These are phyloP conservation scores for Penicillium fimorum DNA, from an alignment of 495 filamentous ascomycete genomes.

Conservation along the genomic window DNA sequence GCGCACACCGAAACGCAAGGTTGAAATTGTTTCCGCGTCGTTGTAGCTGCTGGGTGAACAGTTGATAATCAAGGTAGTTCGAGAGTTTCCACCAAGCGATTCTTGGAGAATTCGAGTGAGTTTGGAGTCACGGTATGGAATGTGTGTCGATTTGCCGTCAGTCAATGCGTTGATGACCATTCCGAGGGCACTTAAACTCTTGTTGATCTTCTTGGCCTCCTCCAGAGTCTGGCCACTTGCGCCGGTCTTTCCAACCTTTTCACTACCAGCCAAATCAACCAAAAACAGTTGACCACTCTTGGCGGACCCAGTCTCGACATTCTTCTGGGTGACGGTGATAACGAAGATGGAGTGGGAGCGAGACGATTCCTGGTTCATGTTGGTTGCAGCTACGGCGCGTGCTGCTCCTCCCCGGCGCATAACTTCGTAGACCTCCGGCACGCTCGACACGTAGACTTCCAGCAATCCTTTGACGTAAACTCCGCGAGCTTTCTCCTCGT, in stretches of 20 bases:
- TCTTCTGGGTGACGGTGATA: slow-evolving; percentile 96
- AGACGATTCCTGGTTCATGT: slow-evolving; percentile 99
- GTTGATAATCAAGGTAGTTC: slow-evolving; percentile 97
- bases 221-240: slow-evolving; percentile 96
- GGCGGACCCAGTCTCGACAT: slow-evolving; percentile 91
- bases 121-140: slow-evolving; percentile 98
- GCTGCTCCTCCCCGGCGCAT: slow-evolving; percentile 90
- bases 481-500: slow-evolving; percentile 93
- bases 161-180: slow-evolving; percentile 99
- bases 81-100: slow-evolving; percentile 91
- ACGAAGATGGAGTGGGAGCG: slow-evolving; percentile 98
- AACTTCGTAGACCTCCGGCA: slow-evolving; percentile 94
- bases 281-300: slow-evolving; percentile 96
- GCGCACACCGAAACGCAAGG: slow-evolving; percentile 90
- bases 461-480: slow-evolving; percentile 96
- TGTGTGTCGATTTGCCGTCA: slow-evolving; percentile 95
- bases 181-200: slow-evolving; percentile 93
- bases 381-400: slow-evolving; percentile 93
- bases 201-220: slow-evolving; percentile 99
- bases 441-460: slow-evolving; percentile 94
- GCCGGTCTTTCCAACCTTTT: slow-evolving; percentile 98
- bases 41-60: slow-evolving; percentile 98
- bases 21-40: slow-evolving; percentile 91
- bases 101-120: slow-evolving; percentile 97
- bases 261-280: slow-evolving; percentile 95